Evolutionary conservation across 495 filamentous ascomycete genomes (phyloP), one percentile per base, ranked within the genome.

Genomic region (Aspergillus cristatus): DNA sequence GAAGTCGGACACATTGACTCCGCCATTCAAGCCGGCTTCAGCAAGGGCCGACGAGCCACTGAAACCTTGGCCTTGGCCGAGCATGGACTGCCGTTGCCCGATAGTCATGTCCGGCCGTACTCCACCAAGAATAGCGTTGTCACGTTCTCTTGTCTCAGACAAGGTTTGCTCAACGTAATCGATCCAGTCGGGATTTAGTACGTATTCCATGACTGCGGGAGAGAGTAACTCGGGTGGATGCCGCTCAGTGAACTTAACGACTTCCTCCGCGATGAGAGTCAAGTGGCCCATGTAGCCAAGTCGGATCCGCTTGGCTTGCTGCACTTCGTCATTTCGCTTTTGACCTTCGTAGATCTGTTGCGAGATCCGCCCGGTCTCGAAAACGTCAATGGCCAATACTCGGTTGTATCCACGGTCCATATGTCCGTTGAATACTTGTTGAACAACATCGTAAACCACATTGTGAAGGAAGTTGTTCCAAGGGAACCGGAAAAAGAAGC

Each of bases 391-490:
- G 16, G 91, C 89, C n/a, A 99, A 72, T 29, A 77, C 79, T 6
- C 86, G 81, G 61, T 99, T 99, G 57, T 79, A 96, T 11, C 91
- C 87, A 36, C 88, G 81, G 46, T 96, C 89, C 85, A 99, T 95
- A 10, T 85, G 85, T 0, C 93, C 91, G 53, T 99, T 99, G 63
- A 99, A 98, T 0, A 99, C 93, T 65, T 99, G 91, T 57, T 99
- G 91, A 10, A 99, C 83, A 45, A 99, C 88, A 57, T 99, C 91
- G 57, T 99, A 99, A 16, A 99, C 91, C 30, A 99, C 91, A 62
- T 99, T 99, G 59, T 99, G 91, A 15, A 99, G 76, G 54, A 99
- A 99, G 58, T 99, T 99, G 54, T 99, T 99, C 91, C 91, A 99
- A 3, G 91, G 93, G 58, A 97, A 97, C 37, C 78, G 80, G 71